Evolutionary conservation across 2,329 filamentous ascomycete genomes (phyloP).

Genomic region (Byssoonygena ceratinophila): DNA sequence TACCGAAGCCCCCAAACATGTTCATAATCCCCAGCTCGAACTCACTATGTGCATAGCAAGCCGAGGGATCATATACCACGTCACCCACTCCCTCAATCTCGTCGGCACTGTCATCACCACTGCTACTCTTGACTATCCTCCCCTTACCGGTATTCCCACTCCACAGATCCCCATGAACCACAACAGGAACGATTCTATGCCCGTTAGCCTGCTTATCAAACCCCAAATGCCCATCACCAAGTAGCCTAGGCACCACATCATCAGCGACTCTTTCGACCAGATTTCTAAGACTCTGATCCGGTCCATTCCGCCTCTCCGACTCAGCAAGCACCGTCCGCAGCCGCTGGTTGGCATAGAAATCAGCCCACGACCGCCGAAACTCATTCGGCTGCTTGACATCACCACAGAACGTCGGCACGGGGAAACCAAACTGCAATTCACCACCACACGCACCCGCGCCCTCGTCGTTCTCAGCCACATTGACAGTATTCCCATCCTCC

Average conservation of each 20-base stretch:
- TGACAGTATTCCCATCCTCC: background rate
- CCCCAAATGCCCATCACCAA: slow-evolving; percentile 57
- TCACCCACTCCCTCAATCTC: slow-evolving; percentile 49
- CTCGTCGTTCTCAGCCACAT: slow-evolving; percentile 16
- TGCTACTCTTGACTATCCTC: slow-evolving; percentile 40
- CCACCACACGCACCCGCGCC: slow-evolving; percentile 42
- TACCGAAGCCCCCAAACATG: slow-evolving; percentile 86
- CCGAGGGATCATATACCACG: slow-evolving; percentile 71
- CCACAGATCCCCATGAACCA: slow-evolving; percentile 91
- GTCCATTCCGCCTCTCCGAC: slow-evolving; percentile 52
- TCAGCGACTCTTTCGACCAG: slow-evolving; percentile 55
- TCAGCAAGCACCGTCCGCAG: slow-evolving; percentile 54
- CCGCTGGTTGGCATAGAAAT: slow-evolving; percentile 72
- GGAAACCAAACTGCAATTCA: slow-evolving; percentile 67
- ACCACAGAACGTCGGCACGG: slow-evolving; percentile 75
- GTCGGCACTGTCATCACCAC: slow-evolving; percentile 25
- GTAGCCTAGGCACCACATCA: slow-evolving; percentile 62
- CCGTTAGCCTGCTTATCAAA: slow-evolving; percentile 34
- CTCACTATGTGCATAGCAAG: slow-evolving; percentile 76
- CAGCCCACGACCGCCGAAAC: slow-evolving; percentile 64
- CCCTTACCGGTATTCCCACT: slow-evolving; percentile 68
- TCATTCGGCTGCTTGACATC: slow-evolving; percentile 71
- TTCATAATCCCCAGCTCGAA: slow-evolving; percentile 89
- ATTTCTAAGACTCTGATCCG: slow-evolving; percentile 50
- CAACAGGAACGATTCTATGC: slow-evolving; percentile 58